phyloP scores from a whole-genome alignment of 257 asterid genomes.

The Striga asiatica region DNA sequence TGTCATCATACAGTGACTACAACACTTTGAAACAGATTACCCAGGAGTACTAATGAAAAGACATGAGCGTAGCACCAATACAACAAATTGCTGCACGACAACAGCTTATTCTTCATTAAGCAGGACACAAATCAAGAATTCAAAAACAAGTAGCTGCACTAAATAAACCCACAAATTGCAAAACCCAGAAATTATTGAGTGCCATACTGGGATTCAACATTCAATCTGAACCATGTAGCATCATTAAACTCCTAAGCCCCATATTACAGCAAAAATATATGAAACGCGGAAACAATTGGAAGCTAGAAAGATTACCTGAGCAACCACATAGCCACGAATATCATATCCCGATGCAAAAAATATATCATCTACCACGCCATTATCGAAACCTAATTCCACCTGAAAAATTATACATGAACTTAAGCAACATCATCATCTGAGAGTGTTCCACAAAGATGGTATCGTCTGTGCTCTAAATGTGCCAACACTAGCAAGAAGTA shows the following conservation, averaged over 20 bases:
- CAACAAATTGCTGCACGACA: neutral
- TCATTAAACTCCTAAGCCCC: neutral
- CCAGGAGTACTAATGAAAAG: neutral
- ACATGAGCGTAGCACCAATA: neutral
- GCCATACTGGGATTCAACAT: neutral
- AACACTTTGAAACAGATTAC: neutral
- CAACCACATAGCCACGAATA: constrained; percentile 78
- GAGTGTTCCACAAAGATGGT: neutral
- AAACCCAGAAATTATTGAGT: neutral
- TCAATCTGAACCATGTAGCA: constrained; percentile 13
- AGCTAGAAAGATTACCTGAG: constrained; percentile 56
- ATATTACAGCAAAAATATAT: neutral
- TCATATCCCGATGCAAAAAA: constrained; percentile 79
- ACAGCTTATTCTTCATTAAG: neutral
- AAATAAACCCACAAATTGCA: neutral
- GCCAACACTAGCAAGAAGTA: constrained; percentile 6
- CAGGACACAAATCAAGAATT: neutral
- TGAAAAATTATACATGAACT: constrained; percentile 30
- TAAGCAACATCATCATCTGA: neutral
- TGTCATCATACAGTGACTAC: neutral
- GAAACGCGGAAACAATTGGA: neutral
- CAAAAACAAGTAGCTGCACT: constrained; percentile 5
- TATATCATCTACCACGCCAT: constrained; percentile 49
- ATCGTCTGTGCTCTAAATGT: neutral
- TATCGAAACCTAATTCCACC: constrained; percentile 73